Percentiles rank a stretch among this genome's conserved stretches.
Evolutionary conservation across 805 yeast species (phyloP).

Genomic region (Barnettozyma vustinii): DNA sequence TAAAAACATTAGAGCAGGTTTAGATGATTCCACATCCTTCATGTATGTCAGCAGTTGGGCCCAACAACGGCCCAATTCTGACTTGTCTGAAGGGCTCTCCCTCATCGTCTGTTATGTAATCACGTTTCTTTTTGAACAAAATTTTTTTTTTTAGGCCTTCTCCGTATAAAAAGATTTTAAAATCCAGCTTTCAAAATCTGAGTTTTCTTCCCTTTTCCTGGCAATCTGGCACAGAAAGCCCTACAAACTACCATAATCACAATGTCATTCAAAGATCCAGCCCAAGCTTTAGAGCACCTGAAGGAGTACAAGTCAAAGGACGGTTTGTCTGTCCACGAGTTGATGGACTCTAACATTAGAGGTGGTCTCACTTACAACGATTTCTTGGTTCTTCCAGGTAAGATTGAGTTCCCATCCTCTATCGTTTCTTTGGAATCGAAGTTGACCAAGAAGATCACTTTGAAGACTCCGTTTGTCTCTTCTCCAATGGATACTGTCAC

Average conservation of each 20-base stretch:
- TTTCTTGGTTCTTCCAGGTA: slow-evolving; percentile 91
- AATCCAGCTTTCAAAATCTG: slow-evolving; percentile 1
- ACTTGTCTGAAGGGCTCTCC: not conserved
- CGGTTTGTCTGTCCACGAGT: slow-evolving; percentile 76
- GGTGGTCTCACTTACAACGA: slow-evolving; percentile 99
- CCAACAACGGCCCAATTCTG: not conserved
- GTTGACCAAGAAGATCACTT: slow-evolving; percentile 85
- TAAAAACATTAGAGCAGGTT: too few relatives aligned
- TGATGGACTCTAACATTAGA: slow-evolving; percentile 84
- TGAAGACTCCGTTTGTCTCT: slow-evolving; percentile 92
- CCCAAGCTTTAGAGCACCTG: slow-evolving; percentile 66
- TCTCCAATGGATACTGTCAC: slow-evolving; percentile 99
- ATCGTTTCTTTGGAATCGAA: slow-evolving; percentile 74
- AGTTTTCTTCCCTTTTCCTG: slow-evolving; percentile 17
- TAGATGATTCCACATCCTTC: too few relatives aligned
- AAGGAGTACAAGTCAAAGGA: slow-evolving; percentile 65
- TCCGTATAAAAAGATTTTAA: slow-evolving; percentile 2
- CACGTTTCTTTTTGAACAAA: slow-evolving; percentile 4
- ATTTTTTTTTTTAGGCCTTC: not conserved
- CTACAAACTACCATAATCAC: slow-evolving; percentile 13
- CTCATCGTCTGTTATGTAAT: slow-evolving; percentile 6
- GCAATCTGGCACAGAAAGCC: slow-evolving; percentile 27
- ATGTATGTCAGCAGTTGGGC: not conserved
- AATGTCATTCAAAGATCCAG: slow-evolving; percentile 35
- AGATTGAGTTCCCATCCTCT: slow-evolving; percentile 81